A percentile compares a stretch with the other conserved stretches of the same genome.
These are phyloP conservation scores for Epichloe sibirici DNA, from an alignment of 2,329 filamentous ascomycete species.

Conservation along the genomic window DNA sequence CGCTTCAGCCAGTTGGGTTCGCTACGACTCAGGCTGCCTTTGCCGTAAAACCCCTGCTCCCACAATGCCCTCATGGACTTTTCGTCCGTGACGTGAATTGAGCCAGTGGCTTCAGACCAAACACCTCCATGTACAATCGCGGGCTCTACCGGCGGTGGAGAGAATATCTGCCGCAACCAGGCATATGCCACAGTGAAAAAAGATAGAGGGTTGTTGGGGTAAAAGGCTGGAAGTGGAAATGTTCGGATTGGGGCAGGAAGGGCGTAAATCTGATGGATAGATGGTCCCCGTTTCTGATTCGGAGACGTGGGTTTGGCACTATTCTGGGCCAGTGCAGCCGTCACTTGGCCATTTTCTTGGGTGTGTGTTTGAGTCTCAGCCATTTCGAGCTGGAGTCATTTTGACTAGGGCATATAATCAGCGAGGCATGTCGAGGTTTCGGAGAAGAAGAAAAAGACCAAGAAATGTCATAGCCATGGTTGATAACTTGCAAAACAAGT, in stretches of 20 bases:
- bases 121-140: slow-evolving; percentile 55
- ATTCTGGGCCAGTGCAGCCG: slow-evolving; percentile 8
- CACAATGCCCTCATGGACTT: slow-evolving; percentile 70
- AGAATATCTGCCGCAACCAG: slow-evolving; percentile 62
- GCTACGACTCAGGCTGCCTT: slow-evolving; percentile 83
- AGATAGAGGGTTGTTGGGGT: slow-evolving; percentile 86
- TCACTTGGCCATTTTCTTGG: slow-evolving; percentile 8
- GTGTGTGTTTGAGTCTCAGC: slow-evolving; percentile 24
- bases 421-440: background rate
- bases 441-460: background rate
- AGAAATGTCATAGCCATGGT: background rate
- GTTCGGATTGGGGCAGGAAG: slow-evolving; percentile 69
- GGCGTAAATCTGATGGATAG: slow-evolving; percentile 63
- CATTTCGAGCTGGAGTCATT: slow-evolving; percentile 34
- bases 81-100: slow-evolving; percentile 71
- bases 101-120: slow-evolving; percentile 72
- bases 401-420: slow-evolving; percentile 23
- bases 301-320: slow-evolving; percentile 9
- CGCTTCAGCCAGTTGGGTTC: slow-evolving; percentile 86
- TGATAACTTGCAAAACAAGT: slow-evolving; percentile 6
- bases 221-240: slow-evolving; percentile 75
- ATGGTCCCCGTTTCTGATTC: slow-evolving; percentile 25
- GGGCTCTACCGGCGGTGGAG: slow-evolving; percentile 53
- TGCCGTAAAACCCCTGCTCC: slow-evolving; percentile 97
- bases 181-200: slow-evolving; percentile 67